phyloP scores from a whole-genome alignment of 805 yeast genomes.

The Hanseniaspora nectarophila region DNA sequence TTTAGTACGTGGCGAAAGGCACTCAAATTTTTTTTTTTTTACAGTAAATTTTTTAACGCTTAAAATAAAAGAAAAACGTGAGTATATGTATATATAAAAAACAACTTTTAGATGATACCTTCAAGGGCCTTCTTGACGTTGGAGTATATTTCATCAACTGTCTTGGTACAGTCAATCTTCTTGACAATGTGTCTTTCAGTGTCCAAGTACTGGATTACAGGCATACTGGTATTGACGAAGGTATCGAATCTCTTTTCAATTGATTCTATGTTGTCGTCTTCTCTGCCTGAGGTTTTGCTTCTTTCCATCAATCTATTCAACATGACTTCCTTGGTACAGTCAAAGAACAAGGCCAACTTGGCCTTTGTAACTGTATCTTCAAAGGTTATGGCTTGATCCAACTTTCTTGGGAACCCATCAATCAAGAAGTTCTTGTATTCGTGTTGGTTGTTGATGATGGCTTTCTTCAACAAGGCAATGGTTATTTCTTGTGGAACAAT shows the following conservation, averaged over 20 bases:
- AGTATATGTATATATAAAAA: background rate
- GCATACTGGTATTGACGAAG: slow-evolving; percentile 80
- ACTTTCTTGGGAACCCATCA: slow-evolving; percentile 95
- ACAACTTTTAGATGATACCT: slow-evolving; percentile 28
- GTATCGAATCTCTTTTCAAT: slow-evolving; percentile 81
- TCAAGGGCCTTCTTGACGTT: slow-evolving; percentile 58
- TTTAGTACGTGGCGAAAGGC: too few species aligned
- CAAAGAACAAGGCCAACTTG: slow-evolving; percentile 60
- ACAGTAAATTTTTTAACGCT: too few species aligned
- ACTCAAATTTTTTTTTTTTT: too few species aligned
- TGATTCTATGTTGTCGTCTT: slow-evolving; percentile 85
- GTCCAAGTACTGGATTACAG: slow-evolving; percentile 77
- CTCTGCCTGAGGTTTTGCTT: slow-evolving; percentile 88
- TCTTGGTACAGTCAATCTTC: slow-evolving; percentile 56
- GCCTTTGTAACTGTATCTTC: slow-evolving; percentile 67
- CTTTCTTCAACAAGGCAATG: slow-evolving; percentile 65
- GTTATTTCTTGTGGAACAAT: slow-evolving; percentile 93
- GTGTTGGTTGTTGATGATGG: slow-evolving; percentile 54
- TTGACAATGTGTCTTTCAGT: slow-evolving; percentile 63
- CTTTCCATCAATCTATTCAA: slow-evolving; percentile 71
- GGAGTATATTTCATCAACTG: slow-evolving; percentile 65
- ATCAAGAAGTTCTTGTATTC: slow-evolving; percentile 52
- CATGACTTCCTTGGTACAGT: slow-evolving; percentile 77
- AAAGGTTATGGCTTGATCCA: slow-evolving; percentile 95
- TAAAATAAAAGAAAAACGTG: background rate